Evolutionary conservation across 306 rosid genomes (phyloP), one percentile per base, ranked within the genome.

Genomic region (Cicer yamashitae): DNA sequence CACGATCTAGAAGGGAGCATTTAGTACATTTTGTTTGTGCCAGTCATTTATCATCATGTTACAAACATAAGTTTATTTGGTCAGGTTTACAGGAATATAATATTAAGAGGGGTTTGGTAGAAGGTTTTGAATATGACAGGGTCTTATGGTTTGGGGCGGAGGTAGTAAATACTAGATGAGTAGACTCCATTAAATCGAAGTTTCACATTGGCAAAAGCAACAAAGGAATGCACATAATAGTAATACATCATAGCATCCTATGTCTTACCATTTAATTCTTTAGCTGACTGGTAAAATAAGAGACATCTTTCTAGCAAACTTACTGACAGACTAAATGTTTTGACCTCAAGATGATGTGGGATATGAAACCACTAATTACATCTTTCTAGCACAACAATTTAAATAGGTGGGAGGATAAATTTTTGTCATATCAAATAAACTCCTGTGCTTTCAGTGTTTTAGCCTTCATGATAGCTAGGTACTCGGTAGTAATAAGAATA

Each of bases 51-150:
- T 4, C 40, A 72, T 45, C 77, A 59, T 44, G 58, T 25, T 45
- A 73, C 6, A 18, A 3, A 43, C 10, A 37, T 13, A 58, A 5
- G 67, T 58, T 57, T 73, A 45, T 57, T 41, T 57, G 15, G 63
- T 70, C 45, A 53, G 65, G 22, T 56, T 72, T 43, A 30, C 59
- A 59, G 39, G 66, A 61, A 47, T 43, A 45, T 45, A 73, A 14
- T 6, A 22, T 10, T 13, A 22, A 63, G 68, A 44, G 45, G 68
- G 57, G 44, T 71, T 54, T 44, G 5, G 10, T 44, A 44, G 9
- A 43, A 13, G 63, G 44, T 72, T 41, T 72, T 57, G 15, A 71
- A 71, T 39, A 40, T 4, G 20, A 71, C 17, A 9, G 10, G 22
- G 1, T 20, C 22, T 20, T 20, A 20, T 1, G 22, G 1, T 20